Evolutionary conservation across 192 early-diverging fungal species (phyloP).

Genomic region (Coemansia sp.): DNA sequence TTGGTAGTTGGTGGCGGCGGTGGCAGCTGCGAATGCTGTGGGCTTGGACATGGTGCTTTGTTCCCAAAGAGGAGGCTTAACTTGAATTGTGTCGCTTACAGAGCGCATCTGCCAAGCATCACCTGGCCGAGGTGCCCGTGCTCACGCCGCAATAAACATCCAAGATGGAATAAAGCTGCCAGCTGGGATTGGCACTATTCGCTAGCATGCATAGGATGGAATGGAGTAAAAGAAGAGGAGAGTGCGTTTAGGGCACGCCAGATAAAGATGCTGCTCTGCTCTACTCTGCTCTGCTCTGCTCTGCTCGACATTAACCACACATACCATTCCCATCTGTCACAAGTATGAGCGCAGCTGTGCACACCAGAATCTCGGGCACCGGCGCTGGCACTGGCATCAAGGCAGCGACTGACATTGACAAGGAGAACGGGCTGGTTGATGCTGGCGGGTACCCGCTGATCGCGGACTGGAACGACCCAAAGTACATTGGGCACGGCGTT

Average conservation of each 20-base stretch:
- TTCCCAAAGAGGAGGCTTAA: no score
- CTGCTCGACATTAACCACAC: not conserved
- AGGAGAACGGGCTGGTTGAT: conserved; percentile 35
- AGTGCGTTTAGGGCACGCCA: not conserved
- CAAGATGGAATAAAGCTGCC: conserved; percentile 1
- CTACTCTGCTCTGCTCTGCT: not conserved
- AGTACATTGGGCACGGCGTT: conserved; percentile 53
- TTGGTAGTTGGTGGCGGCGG: not conserved
- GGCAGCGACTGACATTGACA: conserved; percentile 49
- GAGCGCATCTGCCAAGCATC: not conserved
- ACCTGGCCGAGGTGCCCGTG: not conserved
- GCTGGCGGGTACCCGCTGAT: conserved; percentile 52
- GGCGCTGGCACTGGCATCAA: conserved; percentile 47
- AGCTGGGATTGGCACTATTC: conserved; percentile 5
- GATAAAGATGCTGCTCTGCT: not conserved
- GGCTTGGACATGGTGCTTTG: not conserved
- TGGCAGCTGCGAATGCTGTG: not conserved
- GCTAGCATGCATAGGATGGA: not conserved
- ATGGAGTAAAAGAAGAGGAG: not conserved
- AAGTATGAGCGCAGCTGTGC: conserved; percentile 13
- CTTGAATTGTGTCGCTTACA: not conserved
- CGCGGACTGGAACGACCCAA: conserved; percentile 40
- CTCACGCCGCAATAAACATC: not conserved
- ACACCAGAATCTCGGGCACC: conserved; percentile 36
- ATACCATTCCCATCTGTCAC: not conserved